Evolutionary conservation across 139 green algal species (phyloP), one percentile per base, ranked within the genome.

Genomic region (Microglena sp.): DNA sequence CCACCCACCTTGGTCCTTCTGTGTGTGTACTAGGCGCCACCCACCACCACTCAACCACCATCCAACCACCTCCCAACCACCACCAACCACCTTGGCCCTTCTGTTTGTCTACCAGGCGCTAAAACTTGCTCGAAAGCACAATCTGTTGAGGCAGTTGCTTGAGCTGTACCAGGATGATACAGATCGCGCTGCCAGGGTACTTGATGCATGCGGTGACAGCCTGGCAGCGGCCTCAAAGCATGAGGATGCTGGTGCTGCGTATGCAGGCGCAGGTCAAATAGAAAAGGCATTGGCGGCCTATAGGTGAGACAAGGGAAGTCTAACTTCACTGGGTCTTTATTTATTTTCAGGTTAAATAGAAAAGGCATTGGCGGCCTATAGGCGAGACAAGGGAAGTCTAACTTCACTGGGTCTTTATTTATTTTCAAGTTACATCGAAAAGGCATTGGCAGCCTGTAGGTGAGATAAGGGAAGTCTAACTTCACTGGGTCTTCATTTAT

Each of bases 191-290:
- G 33, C 43, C 60, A 26, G 32, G 43, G 78, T 81, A 30, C 66
- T 88, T 27, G 55, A 36, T 0, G 76, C 69, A 34, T 84, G 82
- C 35, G 85, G 60, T 1, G 77, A 83, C 28, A 46, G 43, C 34
- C 69, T 94, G 44, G 55, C 78, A 55, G 63, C 32, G 21, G 63
- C 33, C 1, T 33, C n/a, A 33, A 69, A 69, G 32, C 31, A 77
- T 8, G 87, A 95, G 55, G 84, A 85, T 71, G 85, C 85, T 15
- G 89, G 75, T 7, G 57, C 91, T 27, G 78, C 87, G 6, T 94
- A 77, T 57, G n/a, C 84, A 40, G 82, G 83, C 2, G 87, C 83
- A 0, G 81, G 80, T 0, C 33, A 67, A 21, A 45, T 66, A 24
- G 69, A 84, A 0, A 35, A 70, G 2, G 86, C 89, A 5, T 50